phyloP scores from a whole-genome alignment of 305 asterid genomes.

The Fraxinus ornus region DNA sequence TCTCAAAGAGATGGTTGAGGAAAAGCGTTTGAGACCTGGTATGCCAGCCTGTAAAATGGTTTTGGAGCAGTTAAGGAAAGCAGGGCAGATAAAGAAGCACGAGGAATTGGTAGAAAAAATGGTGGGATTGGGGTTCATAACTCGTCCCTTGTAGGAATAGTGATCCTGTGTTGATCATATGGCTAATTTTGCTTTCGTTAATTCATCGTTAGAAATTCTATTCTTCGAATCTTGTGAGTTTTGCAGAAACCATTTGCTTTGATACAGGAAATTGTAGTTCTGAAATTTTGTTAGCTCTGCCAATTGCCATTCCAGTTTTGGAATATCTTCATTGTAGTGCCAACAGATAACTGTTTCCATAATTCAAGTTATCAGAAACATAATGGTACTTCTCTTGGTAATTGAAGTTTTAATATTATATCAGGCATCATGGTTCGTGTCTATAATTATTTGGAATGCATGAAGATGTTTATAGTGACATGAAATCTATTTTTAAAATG shows the following conservation, averaged over 20 bases:
- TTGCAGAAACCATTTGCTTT: not conserved
- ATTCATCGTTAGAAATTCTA: not conserved
- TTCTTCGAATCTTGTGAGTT: not conserved
- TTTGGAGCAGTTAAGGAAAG: constrained; percentile 39
- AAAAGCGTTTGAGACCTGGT: constrained; percentile 66
- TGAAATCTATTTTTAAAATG: not conserved
- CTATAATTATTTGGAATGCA: not conserved
- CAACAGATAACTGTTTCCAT: not conserved
- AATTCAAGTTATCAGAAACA: not conserved
- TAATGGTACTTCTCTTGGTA: not conserved
- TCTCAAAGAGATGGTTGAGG: constrained; percentile 84
- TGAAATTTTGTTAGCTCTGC: not conserved
- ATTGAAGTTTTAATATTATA: not conserved
- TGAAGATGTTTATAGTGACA: not conserved
- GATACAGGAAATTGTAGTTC: not conserved
- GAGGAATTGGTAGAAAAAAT: constrained; percentile 85
- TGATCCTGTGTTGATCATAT: not conserved
- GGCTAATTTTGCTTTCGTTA: not conserved
- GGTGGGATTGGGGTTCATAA: constrained; percentile 62
- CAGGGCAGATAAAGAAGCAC: constrained; percentile 91
- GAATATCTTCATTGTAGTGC: not conserved
- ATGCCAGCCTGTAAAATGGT: constrained; percentile 51
- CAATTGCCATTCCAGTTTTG: not conserved
- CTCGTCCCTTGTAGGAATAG: constrained; percentile 1
- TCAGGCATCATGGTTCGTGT: not conserved